Evolutionary conservation across 2,329 filamentous ascomycete genomes (phyloP).

Genomic region (Scortechinia acanthostroma): DNA sequence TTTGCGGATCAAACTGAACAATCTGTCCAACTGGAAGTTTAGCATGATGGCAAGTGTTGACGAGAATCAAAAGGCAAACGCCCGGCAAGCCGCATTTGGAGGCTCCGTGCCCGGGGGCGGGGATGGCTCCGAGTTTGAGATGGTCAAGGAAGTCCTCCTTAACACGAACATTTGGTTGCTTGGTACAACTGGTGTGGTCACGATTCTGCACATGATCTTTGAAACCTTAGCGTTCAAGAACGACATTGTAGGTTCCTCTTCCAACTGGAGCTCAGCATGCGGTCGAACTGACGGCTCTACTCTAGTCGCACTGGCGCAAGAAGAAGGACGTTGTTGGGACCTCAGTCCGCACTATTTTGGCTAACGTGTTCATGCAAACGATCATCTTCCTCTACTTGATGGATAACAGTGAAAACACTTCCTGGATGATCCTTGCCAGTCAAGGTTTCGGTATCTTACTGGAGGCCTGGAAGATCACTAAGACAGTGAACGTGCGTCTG

Average conservation of each 20-base stretch:
- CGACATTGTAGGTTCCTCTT: slow-evolving; percentile 35
- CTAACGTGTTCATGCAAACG: slow-evolving; percentile 64
- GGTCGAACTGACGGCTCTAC: too few species aligned
- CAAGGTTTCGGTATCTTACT: slow-evolving; percentile 43
- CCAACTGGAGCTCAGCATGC: neutral
- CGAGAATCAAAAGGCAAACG: slow-evolving; percentile 49
- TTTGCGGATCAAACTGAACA: neutral
- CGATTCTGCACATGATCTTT: slow-evolving; percentile 62
- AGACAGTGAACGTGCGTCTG: slow-evolving; percentile 81
- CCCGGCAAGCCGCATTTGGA: slow-evolving; percentile 39
- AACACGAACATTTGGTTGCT: slow-evolving; percentile 64
- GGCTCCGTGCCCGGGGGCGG: slow-evolving; percentile 39
- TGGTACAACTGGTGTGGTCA: slow-evolving; percentile 55
- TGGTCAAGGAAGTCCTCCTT: slow-evolving; percentile 62
- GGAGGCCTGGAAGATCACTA: slow-evolving; percentile 92
- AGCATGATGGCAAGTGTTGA: slow-evolving; percentile 54
- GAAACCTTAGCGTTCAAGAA: slow-evolving; percentile 67
- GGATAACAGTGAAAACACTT: slow-evolving; percentile 66
- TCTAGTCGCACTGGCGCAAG: slow-evolving; percentile 58
- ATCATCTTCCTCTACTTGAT: slow-evolving; percentile 66
- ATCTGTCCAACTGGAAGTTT: slow-evolving; percentile 49
- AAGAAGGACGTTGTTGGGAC: slow-evolving; percentile 68
- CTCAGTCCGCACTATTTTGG: slow-evolving; percentile 61
- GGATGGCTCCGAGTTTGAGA: slow-evolving; percentile 61
- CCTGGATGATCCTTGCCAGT: slow-evolving; percentile 41